Evolutionary conservation across 139 green algal genomes (phyloP), one percentile per base, ranked within the genome.

Genomic region (Chlorella sorokiniana): DNA sequence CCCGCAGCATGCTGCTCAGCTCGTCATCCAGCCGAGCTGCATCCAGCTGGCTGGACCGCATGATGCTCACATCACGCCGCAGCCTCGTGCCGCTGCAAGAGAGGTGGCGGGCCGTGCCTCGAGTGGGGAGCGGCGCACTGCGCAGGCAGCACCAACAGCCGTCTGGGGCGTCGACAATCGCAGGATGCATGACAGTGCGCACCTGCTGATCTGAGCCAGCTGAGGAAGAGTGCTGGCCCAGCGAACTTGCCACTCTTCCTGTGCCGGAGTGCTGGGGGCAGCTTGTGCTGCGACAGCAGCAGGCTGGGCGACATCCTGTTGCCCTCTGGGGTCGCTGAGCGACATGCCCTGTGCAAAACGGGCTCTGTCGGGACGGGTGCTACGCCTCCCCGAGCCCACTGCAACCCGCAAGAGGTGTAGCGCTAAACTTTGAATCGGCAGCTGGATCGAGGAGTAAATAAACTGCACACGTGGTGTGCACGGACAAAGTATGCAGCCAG

Each of bases 1-100:
- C 94, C 22, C 86, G 81, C 44, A 98, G 87, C 88, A 98, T 92
- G 22, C 42, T 79, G 4, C 76, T 81, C 37, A 98, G 91, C 85
- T 98, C 95, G 1, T 84, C 86, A 56, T 98, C 95, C 67, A 98
- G 74, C 4, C 93, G 86, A 25, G 75, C 61, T 7, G 95, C 95
- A 42, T 98, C 95, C 68, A 95, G 79, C 86, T 97, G 91, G 44
- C 87, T 95, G 54, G 92, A 94, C 5, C 93, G 88, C 84, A 97
- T 88, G 8, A 98, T 84, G 10, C 62, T 76, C 8, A 94, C 59
- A 56, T 82, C 63, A 4, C 25, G 48, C 14, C 31, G 37, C 6
- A 18, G 41, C n/a, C 76, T 83, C 18, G 65, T 23, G 16, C 33
- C 20, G 54, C 78, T 89, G 84, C 67, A 62, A 76, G n/a, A 81